Percentiles rank a stretch among this genome's conserved stretches.
Evolutionary conservation across 805 yeast genomes (phyloP).

Genomic region (Jamesozyma lodderae): DNA sequence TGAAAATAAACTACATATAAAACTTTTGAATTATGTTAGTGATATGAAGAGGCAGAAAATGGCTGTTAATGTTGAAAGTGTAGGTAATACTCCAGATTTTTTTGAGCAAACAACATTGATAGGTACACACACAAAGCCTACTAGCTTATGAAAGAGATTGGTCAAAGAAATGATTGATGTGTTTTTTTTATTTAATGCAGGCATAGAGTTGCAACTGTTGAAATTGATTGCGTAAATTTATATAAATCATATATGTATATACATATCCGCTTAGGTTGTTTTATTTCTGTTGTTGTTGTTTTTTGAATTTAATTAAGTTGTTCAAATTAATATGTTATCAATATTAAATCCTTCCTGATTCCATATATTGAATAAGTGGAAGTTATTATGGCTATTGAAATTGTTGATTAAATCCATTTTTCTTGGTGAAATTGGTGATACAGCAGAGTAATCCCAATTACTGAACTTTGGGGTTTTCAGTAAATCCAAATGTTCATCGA

Average conservation of each 20-base stretch:
- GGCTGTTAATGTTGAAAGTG: not conserved
- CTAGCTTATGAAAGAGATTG: no score
- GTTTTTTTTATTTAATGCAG: no score
- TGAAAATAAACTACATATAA: conserved; percentile 17
- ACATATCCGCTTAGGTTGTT: no score
- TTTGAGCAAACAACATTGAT: conserved; percentile 8
- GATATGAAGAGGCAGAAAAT: conserved; percentile 1
- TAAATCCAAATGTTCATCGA: conserved; percentile 9
- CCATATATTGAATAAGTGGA: conserved; percentile 2
- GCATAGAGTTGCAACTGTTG: no score
- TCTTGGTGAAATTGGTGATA: conserved; percentile 3
- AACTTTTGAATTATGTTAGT: conserved; percentile 8
- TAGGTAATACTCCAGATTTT: conserved; percentile 2
- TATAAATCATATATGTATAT: no score
- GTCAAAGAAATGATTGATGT: no score
- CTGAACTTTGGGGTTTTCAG: conserved; percentile 9
- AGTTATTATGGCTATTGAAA: not conserved
- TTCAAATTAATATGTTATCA: no score
- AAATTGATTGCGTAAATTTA: no score
- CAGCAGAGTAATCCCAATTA: not conserved
- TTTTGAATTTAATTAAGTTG: no score
- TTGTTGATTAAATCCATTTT: conserved; percentile 1
- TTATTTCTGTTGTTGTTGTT: no score
- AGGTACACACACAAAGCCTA: conserved; percentile 2
- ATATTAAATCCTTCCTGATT: not conserved